A percentile compares a stretch with the other conserved stretches of the same genome.
These are phyloP conservation scores for Magnaporthiopsis rhizophila DNA, from an alignment of 2,329 filamentous ascomycete species.

Conservation along the genomic window DNA sequence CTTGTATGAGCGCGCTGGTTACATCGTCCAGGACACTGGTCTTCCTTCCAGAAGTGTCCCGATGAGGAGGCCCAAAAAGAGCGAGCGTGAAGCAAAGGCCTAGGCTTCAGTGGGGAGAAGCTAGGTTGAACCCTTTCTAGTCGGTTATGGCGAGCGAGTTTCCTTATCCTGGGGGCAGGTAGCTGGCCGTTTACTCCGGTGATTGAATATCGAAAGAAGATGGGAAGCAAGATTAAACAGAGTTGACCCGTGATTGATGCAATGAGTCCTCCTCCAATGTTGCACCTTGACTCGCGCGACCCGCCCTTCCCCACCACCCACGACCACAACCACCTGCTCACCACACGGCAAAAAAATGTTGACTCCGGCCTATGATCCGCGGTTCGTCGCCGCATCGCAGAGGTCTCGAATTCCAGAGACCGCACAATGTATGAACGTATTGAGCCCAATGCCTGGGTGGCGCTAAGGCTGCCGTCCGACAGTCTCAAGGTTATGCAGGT, in stretches of 20 bases:
- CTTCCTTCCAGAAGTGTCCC: background rate
- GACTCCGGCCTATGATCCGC: background rate
- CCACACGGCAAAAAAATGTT: slow-evolving; percentile 5
- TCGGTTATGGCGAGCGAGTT: too few species aligned
- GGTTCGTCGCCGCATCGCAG: background rate
- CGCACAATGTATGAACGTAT: slow-evolving; percentile 25
- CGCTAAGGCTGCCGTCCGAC: slow-evolving; percentile 51
- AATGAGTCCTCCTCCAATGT: too few species aligned
- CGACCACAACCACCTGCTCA: background rate
- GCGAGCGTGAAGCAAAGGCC: background rate
- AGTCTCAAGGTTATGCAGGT: slow-evolving; percentile 49
- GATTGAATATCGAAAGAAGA: background rate
- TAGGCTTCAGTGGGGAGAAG: background rate
- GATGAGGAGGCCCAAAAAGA: slow-evolving; percentile 4
- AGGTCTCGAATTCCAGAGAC: background rate
- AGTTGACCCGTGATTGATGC: too few species aligned
- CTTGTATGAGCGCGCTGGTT: slow-evolving; percentile 1
- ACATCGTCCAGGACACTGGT: background rate
- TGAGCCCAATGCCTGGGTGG: slow-evolving; percentile 53
- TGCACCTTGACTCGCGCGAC: too few species aligned
- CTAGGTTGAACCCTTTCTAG: background rate
- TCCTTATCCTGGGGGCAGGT: too few species aligned
- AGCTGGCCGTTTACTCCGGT: background rate
- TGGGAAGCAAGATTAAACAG: too few species aligned
- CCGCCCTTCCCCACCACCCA: too few species aligned